A percentile compares a stretch with the other conserved stretches of the same genome.
These are phyloP conservation scores for Trichosanthes truncata DNA, from an alignment of 306 rosid species.

Conservation along the genomic window DNA sequence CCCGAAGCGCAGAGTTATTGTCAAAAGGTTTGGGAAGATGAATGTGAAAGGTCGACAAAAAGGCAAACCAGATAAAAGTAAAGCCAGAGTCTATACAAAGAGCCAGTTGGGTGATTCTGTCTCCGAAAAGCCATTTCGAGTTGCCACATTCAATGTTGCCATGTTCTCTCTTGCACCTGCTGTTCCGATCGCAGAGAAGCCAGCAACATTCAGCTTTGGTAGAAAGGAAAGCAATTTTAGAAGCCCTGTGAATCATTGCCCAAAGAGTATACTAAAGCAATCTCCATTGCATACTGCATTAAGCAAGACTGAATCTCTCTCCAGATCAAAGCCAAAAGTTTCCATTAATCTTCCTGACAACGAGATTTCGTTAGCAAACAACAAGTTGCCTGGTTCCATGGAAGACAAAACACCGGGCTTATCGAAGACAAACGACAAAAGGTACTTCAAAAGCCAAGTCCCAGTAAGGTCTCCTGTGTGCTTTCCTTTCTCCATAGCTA, in stretches of 20 bases:
- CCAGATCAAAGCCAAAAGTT: constrained; percentile 58
- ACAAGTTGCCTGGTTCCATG: constrained; percentile 31
- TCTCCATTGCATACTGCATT: constrained; percentile 43
- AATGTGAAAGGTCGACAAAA: constrained; percentile 27
- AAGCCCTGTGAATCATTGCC: constrained; percentile 21
- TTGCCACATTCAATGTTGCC: constrained; percentile 81
- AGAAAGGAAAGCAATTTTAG: constrained; percentile 12
- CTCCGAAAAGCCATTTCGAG: constrained; percentile 46
- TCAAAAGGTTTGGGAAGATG: constrained; percentile 63
- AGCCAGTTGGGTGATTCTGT: constrained; percentile 23
- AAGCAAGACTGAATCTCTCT: constrained; percentile 21
- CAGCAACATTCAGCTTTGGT: constrained; percentile 12
- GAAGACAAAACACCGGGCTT: constrained; percentile 20
- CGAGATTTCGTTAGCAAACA: constrained; percentile 65
- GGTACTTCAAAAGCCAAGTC: constrained; percentile 32
- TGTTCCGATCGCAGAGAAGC: constrained; percentile 40
- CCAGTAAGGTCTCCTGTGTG: constrained; percentile 77
- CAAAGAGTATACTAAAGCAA: constrained; percentile 71
- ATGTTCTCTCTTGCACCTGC: constrained; percentile 94
- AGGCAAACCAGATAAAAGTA: constrained; percentile 16
- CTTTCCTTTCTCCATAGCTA: constrained; percentile 40
- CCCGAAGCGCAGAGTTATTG: constrained; percentile 53
- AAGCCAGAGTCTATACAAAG: constrained; percentile 17
- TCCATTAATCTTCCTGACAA: constrained; percentile 81
- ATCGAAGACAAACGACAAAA: constrained; percentile 17